Evolutionary conservation across 2,329 filamentous ascomycete species (phyloP).

Genomic region (Grosmannia penicillata): DNA sequence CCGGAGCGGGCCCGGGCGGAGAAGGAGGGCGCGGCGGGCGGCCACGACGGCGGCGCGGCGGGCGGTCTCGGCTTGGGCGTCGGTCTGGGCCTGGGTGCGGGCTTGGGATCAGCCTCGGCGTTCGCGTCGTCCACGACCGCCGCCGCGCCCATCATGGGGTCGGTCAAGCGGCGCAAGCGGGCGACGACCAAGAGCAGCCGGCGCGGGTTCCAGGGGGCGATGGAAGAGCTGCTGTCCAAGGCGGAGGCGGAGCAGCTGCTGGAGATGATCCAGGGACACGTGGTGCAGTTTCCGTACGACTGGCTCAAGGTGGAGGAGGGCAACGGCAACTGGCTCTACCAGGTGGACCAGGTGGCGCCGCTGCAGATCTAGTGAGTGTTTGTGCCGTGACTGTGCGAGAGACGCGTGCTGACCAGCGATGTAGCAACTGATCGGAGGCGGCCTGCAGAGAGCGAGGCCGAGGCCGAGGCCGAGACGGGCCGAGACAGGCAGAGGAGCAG

Average conservation of each 20-base stretch:
- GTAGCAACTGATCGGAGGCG: background rate
- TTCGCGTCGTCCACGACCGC: constrained; percentile 4
- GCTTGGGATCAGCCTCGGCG: too few relatives aligned
- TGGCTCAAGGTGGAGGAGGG: constrained; percentile 87
- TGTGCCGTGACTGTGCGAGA: background rate
- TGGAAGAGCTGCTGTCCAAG: constrained; percentile 62
- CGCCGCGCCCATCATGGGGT: constrained; percentile 21
- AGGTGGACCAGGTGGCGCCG: constrained; percentile 88
- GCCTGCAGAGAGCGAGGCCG: too few relatives aligned
- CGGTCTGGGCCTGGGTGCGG: too few relatives aligned
- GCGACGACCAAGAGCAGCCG: constrained; percentile 56
- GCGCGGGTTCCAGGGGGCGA: constrained; percentile 43
- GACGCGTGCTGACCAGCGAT: background rate
- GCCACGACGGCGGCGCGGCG: background rate
- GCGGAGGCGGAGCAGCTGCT: constrained; percentile 71
- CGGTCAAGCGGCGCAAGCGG: constrained; percentile 47
- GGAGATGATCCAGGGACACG: constrained; percentile 67
- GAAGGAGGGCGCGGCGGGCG: background rate
- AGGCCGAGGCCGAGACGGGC: too few relatives aligned
- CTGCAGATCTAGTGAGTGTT: constrained; percentile 84
- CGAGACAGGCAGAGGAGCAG: too few relatives aligned
- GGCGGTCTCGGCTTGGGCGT: constrained; percentile 5
- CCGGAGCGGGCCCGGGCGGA: constrained; percentile 30
- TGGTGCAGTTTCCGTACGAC: constrained; percentile 90
- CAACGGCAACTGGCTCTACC: constrained; percentile 92